Evolutionary conservation across 2,329 filamentous ascomycete genomes (phyloP).

Genomic region (Stagonosporopsis cucurbitacearum): DNA sequence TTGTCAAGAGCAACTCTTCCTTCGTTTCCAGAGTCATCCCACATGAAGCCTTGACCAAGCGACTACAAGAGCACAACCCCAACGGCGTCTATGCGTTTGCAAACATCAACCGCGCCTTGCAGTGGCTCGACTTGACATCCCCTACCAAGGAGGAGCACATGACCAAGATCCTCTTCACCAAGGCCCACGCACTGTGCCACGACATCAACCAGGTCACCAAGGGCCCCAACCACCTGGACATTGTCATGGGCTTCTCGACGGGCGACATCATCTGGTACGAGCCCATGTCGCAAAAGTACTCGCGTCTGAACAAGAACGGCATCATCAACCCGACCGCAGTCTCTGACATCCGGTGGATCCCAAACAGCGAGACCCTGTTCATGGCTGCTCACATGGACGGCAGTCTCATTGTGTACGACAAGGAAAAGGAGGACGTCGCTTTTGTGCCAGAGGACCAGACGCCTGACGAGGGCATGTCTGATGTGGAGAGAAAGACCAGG

Average conservation of each 20-base stretch:
- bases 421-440: slow-evolving; percentile 88
- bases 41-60: slow-evolving; percentile 80
- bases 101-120: slow-evolving; percentile 93
- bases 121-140: slow-evolving; percentile 92
- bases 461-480: slow-evolving; percentile 35
- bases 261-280: slow-evolving; percentile 99
- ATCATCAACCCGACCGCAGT: slow-evolving; percentile 86
- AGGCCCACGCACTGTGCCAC: slow-evolving; percentile 92
- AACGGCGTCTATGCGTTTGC: slow-evolving; percentile 90
- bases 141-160: slow-evolving; percentile 82
- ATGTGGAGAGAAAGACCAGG: slow-evolving; percentile 47
- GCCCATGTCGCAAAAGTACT: slow-evolving; percentile 93
- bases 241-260: slow-evolving; percentile 94
- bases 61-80: slow-evolving; percentile 75
- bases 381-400: slow-evolving; percentile 92
- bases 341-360: slow-evolving; percentile 89
- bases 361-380: slow-evolving; percentile 91
- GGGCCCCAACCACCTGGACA: slow-evolving; percentile 78
- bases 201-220: slow-evolving; percentile 89
- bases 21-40: slow-evolving; percentile 97
- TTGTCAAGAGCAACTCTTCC: slow-evolving; percentile 97
- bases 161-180: slow-evolving; percentile 96
- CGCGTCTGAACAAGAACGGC: slow-evolving; percentile 95
- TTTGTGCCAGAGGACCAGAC: slow-evolving; percentile 72
- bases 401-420: slow-evolving; percentile 91